Base-by-base conservation (phyloP, 2,329 filamentous ascomycete species). In the Endoconidiophora laricicola region DNA sequence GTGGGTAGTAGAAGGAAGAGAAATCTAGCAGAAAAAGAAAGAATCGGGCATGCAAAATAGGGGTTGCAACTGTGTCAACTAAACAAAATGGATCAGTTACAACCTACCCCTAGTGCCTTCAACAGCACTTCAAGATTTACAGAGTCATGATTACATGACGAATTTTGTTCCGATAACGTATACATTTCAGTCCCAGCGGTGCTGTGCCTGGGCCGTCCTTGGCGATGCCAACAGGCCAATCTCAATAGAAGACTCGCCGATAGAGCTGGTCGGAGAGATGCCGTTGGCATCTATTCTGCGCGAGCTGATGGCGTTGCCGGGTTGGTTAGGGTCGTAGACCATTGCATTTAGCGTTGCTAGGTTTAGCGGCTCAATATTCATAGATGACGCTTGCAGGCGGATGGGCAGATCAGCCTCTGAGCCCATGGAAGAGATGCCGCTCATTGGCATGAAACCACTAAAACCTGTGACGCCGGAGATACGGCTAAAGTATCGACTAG, bases 281-380 rank as follows among this genome's bases (percentile, higher is more conserved):
- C 47, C 47, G 12, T 71, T 4, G 66, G 62, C 10, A 69, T 57
- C 55, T 63, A 68, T n/a, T 57, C 54, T 20, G 51, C 60, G 65
- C 14, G 52, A 23, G 9, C 26, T 33, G 7, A 26, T 36, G 7
- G 59, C 61, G 7, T 53, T 56, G 6, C 55, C 57, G 5, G 63
- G 59, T 48, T 61, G 67, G 20, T 64, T 59, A 0, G 71, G 69
- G 50, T 63, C 67, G 58, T 78, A 78, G 3, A 77, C 71, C 1
- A 67, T 65, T 2, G 75, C 69, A 52, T 67, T 74, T 2, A 78
- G 63, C 1, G 65, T 70, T 3, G 52, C 41, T 24, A 54, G 29
- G 22, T 53, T 53, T 20, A 53, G 23, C 33, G 51, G 51, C 37
- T 43, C 42, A 20, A 52, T 41, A 7, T 42, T 37, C 3, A 44